Base-by-base conservation (phyloP, 441 rosid species). In the Capsella rubella region DNA sequence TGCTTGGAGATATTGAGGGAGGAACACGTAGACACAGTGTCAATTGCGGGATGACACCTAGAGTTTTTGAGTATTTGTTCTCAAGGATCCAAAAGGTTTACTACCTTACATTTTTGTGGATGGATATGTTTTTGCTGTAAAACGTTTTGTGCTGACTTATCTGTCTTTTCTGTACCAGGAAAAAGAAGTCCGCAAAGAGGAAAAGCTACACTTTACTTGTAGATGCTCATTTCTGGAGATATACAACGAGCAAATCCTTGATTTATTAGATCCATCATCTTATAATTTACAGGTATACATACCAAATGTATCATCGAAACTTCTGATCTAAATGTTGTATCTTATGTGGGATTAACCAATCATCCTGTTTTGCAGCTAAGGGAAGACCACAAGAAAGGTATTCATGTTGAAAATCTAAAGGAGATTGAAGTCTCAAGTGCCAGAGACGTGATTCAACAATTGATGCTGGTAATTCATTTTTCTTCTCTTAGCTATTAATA, bases 1-100 rank as follows among this genome's bases (percentile, higher is more conserved):
- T 96, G 99, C 98, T 96, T 43, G 99, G 99, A 79, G 99, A 96
- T 80, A 91, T 96, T 16, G 99, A 96, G 79, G 96, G 87, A 71
- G 98, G 98, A 63, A 89, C 90, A 57, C 85, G 96, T 69, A 89
- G 99, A 56, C 99, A 91, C 64, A 93, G 97, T 82, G 98, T 89
- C 73, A 90, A 90, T 71, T 88, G 95, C 62, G 99, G 98, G 67
- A 96, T 96, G 92, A 96, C 95, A 5, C 99, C 99, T 51, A 82
- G 98, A 81, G 97, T 96, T 37, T 96, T 96, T 73, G 98, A 96
- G 83, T 82, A 84, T 79, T 72, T 93, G 68, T 96, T 96, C 81
- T 85, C 96, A 71, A 88, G 96, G 79, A 96, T 96, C 63, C 99
- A 90, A 64, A 93, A 90, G 97, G 99, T 93, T 31, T 5, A 56